Conservation (phyloP, 2,329 filamentous ascomycete genomes). For the Purpureocillium takamizusanense region DNA sequence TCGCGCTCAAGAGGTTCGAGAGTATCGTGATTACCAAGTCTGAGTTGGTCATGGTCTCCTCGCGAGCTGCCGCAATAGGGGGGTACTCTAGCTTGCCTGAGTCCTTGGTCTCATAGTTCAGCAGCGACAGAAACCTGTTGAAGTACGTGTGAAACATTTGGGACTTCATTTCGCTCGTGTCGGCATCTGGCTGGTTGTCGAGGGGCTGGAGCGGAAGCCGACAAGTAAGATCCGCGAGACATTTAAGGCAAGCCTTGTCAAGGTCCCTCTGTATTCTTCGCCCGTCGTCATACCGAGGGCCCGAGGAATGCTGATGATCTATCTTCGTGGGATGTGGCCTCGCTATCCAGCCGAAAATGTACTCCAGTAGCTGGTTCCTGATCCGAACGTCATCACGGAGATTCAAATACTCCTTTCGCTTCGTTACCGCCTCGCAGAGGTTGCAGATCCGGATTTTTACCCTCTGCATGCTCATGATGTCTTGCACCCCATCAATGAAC, state of each 20-base stretch:
- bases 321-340: constrained; percentile 42
- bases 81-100: constrained; percentile 14
- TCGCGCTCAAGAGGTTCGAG: constrained; percentile 60
- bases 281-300: constrained; percentile 46
- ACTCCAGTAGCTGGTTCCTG: constrained; percentile 58
- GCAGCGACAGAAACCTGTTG: constrained; percentile 56
- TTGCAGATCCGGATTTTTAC: constrained; percentile 65
- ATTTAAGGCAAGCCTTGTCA: constrained; percentile 55
- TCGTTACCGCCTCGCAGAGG: constrained; percentile 54
- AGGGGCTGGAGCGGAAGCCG: constrained; percentile 57
- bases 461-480: constrained; percentile 45
- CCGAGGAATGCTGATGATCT: constrained; percentile 28
- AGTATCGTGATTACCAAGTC: constrained; percentile 59
- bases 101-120: constrained; percentile 49
- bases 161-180: constrained; percentile 59
- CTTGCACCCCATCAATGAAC: constrained; percentile 50
- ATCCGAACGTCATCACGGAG: constrained; percentile 60
- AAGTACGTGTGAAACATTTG: constrained; percentile 67
- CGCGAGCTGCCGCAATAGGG: constrained; percentile 30
- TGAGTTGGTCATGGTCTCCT: constrained; percentile 46
- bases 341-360: constrained; percentile 61
- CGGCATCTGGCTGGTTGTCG: constrained; percentile 56
- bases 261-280: constrained; percentile 53
- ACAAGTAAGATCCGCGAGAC: constrained; percentile 57
- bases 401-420: constrained; percentile 59